Base-by-base conservation (phyloP, 2,329 filamentous ascomycete species). In the Diatrype stigma region DNA sequence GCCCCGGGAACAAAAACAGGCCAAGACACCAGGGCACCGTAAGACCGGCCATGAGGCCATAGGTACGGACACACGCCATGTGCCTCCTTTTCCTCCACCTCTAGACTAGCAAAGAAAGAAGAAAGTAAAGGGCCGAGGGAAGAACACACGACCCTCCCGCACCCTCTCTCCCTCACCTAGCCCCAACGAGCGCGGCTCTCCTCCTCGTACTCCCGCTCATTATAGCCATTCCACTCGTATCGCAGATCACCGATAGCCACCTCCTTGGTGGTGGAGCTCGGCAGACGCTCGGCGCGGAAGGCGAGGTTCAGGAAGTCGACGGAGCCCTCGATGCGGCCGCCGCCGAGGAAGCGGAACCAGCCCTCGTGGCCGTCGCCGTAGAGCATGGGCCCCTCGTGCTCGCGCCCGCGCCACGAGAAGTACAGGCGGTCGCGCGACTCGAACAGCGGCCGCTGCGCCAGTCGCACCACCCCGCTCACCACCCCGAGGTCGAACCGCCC, bases 401-500 rank as follows among this genome's bases (percentile, higher is more conserved):
- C 67, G 4, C 60, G 52, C 0, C 70, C 71, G 12, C 71, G 70
- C 72, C 71, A 74, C 4, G 30, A 55, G 51, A 73, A 67, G 1
- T 45, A 23, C 0, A 70, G n/a, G 0, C 6, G 10, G 0, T 66
- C 55, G 7, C 56, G 32, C 0, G 70, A 69, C 2, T 70, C 66
- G 34, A 57, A 30, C 49, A 54, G 63, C 0, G 71, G 72, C 2
- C 68, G 67, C 16, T 69, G 47, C 6, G 66, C 50, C 30, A 79
- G 64, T 32, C 66, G 64, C n/a, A 79, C 59, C 3, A 79, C 59
- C 1, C 76, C 74, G 37, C 64, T 51, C 35, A 75, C 64, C 7
- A 70, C 49, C 1, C 71, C 72, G 4, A 77, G 64, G 42, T 73
- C 64, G 54, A 80, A 79, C 1, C 55, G 60, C 0, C 72, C 75